Evolutionary conservation across 2,329 filamentous ascomycete genomes (phyloP), one percentile per base, ranked within the genome.

Genomic region (Aureobasidium namibiae): DNA sequence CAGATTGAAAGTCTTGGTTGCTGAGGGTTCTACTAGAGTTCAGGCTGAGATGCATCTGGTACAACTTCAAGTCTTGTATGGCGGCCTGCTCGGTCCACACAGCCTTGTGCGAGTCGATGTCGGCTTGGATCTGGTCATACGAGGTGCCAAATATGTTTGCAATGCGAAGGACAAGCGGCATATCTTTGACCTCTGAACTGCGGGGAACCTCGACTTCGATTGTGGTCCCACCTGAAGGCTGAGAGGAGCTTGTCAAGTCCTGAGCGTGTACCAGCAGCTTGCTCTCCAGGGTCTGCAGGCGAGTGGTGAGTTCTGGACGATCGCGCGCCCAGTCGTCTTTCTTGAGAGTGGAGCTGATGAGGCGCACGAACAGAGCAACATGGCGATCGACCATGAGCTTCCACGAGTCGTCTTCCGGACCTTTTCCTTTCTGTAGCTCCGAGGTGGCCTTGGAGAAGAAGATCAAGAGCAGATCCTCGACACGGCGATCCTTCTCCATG

Each of bases 361-460:
- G 80, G 50, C 94, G 86, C 64, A 99, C 87, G 70, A 99, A 99
- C 61, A 99, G 82, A 52, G 94, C 94, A 60, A 97, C 86, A 73
- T 99, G 94, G 58, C 92, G 85, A 73, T 99, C 94, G 18, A 95
- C 91, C 74, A 97, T 84, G 61, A 88, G 78, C 75, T 94, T 96
- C 89, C 90, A 96, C 56, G 84, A 83, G 70, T 95, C 90, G 72
- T 97, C 92, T 48, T 88, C 88, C 0, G 85, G 80, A 0, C 82
- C 74, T 72, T 89, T 89, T 56, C 87, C 82, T 71, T 90, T 89
- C 72, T 88, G 85, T 67, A 96, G 82, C 62, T 95, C 92, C 72
- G 95, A 95, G 46, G 90, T 95, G 7, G 94, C 92, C 63, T 90
- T 88, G 1, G 92, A 95, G 75, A 95, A 97, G 78, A 99, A 97